Conservation (phyloP, 805 yeast genomes). For the Yamadazyma paraphyllophila region DNA sequence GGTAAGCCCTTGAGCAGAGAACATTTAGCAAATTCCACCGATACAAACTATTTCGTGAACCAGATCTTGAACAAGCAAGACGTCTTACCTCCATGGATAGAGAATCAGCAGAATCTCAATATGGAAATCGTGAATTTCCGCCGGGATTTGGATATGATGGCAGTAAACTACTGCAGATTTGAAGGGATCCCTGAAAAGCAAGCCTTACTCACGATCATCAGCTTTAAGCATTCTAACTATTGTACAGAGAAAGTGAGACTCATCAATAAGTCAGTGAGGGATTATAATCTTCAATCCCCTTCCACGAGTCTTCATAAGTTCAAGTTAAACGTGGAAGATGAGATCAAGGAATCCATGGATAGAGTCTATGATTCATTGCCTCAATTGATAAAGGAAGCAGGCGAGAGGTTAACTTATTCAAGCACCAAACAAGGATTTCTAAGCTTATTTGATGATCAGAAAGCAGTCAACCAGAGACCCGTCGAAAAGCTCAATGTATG, state of each 20-base stretch:
- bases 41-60: conserved; percentile 70
- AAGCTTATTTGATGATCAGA: conserved; percentile 13
- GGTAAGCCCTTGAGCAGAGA: conserved; percentile 58
- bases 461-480: conserved; percentile 17
- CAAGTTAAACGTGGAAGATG: conserved; percentile 29
- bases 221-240: conserved; percentile 14
- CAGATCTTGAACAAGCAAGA: conserved; percentile 74
- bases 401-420: conserved; percentile 4
- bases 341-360: conserved; percentile 20
- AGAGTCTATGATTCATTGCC: conserved; percentile 8
- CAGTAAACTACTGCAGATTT: conserved; percentile 22
- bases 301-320: conserved; percentile 36
- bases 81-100: conserved; percentile 88
- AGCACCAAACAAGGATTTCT: conserved; percentile 15
- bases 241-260: conserved; percentile 20
- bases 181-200: conserved; percentile 15
- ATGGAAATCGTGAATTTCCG: conserved; percentile 49
- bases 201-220: neutral
- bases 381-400: conserved; percentile 6
- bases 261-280: conserved; percentile 26
- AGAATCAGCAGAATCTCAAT: conserved; percentile 70
- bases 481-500: conserved; percentile 24
- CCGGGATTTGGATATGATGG: conserved; percentile 37
- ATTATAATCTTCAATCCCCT: conserved; percentile 41
- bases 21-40: conserved; percentile 61